Percentiles rank a stretch among this genome's conserved stretches.
Conservation (phyloP, 2,329 filamentous ascomycete species). For the Penicillium sp. region DNA sequence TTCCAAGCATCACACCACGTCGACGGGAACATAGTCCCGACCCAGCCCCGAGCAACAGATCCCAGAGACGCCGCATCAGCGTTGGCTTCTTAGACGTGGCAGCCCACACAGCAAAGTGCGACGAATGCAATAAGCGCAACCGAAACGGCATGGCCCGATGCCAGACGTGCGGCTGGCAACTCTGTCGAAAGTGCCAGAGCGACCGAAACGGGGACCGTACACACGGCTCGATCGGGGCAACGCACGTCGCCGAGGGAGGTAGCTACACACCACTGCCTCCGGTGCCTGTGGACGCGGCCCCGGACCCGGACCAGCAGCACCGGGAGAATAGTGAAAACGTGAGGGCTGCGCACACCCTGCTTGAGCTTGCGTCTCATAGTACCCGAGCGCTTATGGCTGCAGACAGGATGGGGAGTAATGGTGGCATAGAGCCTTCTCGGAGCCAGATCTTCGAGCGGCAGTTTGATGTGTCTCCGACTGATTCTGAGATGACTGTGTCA, state of each 20-base stretch:
- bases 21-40: not conserved
- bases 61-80: not conserved
- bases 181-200: constrained; percentile 10
- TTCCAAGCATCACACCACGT: not conserved
- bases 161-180: constrained; percentile 16
- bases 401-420: not conserved
- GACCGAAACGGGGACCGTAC: constrained; percentile 9
- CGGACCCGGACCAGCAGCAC: too few species aligned
- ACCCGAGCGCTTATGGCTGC: too few species aligned
- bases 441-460: not conserved
- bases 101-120: constrained; percentile 19
- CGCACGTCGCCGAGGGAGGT: constrained; percentile 2
- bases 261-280: not conserved
- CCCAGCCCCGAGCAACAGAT: not conserved
- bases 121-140: constrained; percentile 15
- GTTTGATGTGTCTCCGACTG: not conserved
- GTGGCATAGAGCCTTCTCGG: not conserved
- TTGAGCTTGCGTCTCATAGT: not conserved
- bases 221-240: constrained; percentile 5
- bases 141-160: constrained; percentile 16
- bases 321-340: not conserved
- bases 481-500: not conserved
- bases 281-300: not conserved
- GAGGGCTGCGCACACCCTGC: not conserved
- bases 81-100: constrained; percentile 15